Conservation (phyloP, 495 filamentous ascomycete genomes). For the Tuber magnatum region DNA sequence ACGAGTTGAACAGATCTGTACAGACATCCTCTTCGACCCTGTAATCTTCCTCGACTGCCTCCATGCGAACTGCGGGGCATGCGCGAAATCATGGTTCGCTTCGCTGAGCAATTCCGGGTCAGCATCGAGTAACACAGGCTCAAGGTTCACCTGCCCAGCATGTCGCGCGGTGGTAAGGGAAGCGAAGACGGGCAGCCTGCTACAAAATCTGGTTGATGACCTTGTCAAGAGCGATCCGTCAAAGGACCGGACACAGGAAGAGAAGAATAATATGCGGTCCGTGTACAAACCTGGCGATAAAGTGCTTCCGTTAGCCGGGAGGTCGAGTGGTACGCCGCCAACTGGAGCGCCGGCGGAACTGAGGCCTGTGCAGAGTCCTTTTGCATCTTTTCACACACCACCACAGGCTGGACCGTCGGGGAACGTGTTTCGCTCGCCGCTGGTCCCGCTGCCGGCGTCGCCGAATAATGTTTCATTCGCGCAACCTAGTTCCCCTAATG, state of each 20-base stretch:
- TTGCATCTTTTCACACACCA: not conserved
- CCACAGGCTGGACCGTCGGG: not conserved
- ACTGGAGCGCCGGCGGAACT: not conserved
- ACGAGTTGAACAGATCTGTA: conserved; percentile 67
- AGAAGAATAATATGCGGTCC: conserved; percentile 62
- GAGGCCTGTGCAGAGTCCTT: not conserved
- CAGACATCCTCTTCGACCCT: conserved; percentile 89
- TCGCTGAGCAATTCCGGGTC: conserved; percentile 46
- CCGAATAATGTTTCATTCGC: not conserved
- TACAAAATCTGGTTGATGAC: conserved; percentile 77
- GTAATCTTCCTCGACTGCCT: conserved; percentile 94
- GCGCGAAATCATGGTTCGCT: conserved; percentile 89
- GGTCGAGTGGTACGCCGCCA: not conserved
- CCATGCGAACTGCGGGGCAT: conserved; percentile 93
- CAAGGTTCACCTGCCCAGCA: conserved; percentile 78
- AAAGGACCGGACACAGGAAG: conserved; percentile 55
- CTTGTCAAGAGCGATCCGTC: conserved; percentile 67
- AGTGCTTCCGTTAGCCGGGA: conserved; percentile 52
- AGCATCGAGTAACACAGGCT: conserved; percentile 40
- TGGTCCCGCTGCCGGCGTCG: not conserved
- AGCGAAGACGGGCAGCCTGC: conserved; percentile 74
- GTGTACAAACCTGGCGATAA: conserved; percentile 72
- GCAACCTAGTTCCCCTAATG: not conserved
- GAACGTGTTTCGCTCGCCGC: not conserved
- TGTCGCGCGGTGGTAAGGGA: conserved; percentile 79